Evolutionary conservation across 148 eudicot species (phyloP).

Genomic region (Amaranthus palmeri): DNA sequence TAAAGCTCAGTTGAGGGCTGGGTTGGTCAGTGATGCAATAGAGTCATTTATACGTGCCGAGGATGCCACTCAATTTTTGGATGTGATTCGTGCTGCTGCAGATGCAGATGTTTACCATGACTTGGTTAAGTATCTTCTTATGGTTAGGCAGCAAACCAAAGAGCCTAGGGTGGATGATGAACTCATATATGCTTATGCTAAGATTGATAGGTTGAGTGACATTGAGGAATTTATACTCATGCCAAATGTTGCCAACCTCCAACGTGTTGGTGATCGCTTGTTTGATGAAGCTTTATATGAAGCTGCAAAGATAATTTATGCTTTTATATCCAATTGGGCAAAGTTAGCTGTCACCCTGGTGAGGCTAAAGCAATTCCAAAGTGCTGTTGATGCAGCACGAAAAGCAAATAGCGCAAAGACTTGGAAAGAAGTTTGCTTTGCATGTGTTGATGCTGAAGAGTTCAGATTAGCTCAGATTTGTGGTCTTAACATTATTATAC

Average conservation of each 20-base stretch:
- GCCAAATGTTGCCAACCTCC: slow-evolving; percentile 99
- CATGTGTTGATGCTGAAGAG: slow-evolving; percentile 99
- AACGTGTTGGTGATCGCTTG: slow-evolving; percentile 88
- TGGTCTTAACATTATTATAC: slow-evolving; percentile 89
- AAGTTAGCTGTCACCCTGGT: slow-evolving; percentile 85
- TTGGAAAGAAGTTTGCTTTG: slow-evolving; percentile 98
- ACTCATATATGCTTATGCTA: slow-evolving; percentile 98
- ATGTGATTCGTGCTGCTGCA: slow-evolving; percentile 82
- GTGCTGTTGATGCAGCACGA: slow-evolving; percentile 97
- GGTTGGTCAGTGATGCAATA: slow-evolving; percentile 90
- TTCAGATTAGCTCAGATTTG: slow-evolving; percentile 98
- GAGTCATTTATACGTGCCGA: slow-evolving; percentile 97
- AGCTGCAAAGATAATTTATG: slow-evolving; percentile 91
- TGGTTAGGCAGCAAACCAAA: slow-evolving; percentile 92
- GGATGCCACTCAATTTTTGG: slow-evolving; percentile 88
- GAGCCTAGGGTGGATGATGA: slow-evolving; percentile 99
- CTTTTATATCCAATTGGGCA: slow-evolving; percentile 96
- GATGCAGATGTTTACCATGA: slow-evolving; percentile 84
- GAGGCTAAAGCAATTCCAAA: slow-evolving; percentile 87
- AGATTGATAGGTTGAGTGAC: slow-evolving; percentile 87
- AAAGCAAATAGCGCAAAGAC: slow-evolving; percentile 97
- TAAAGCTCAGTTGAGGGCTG: slow-evolving; percentile 85
- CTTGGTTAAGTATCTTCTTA: slow-evolving; percentile 82
- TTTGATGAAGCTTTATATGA: slow-evolving; percentile 88
- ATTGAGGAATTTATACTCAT: slow-evolving; percentile 96